Conservation (phyloP, 768 basidiomycete species). For the Mycena latifolia region DNA sequence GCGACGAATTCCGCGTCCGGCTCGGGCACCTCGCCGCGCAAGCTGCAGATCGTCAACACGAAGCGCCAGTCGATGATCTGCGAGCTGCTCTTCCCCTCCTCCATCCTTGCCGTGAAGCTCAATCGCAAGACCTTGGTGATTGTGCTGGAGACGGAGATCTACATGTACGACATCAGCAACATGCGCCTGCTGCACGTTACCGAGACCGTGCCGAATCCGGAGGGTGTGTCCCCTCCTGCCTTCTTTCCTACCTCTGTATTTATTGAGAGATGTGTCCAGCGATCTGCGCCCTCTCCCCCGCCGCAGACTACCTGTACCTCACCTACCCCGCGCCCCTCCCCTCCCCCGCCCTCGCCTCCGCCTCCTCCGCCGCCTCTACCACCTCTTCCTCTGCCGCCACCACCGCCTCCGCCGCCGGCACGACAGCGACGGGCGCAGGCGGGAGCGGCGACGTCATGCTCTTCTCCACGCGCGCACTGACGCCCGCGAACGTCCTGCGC, state of each 20-base stretch:
- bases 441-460: constrained; percentile 87
- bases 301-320: constrained; percentile 92
- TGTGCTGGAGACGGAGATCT: constrained; percentile 96
- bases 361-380: constrained; percentile 53
- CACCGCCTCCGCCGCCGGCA: too few species aligned
- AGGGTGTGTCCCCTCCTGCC: constrained; percentile 68
- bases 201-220: constrained; percentile 95
- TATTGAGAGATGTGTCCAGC: constrained; percentile 59
- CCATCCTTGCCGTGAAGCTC: constrained; percentile 96
- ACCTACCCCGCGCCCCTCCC: constrained; percentile 97
- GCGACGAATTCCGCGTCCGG: too few species aligned
- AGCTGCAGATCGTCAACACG: constrained; percentile 98
- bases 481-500: neutral
- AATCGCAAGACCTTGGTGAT: constrained; percentile 98
- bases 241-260: neutral
- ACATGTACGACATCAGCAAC: constrained; percentile 98
- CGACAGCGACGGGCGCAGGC: constrained; percentile 45
- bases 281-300: constrained; percentile 94
- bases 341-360: constrained; percentile 75
- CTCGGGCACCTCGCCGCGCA: constrained; percentile 79
- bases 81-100: constrained; percentile 97
- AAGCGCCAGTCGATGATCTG: constrained; percentile 99
- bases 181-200: constrained; percentile 98
- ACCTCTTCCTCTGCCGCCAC: too few species aligned
- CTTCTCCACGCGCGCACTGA: constrained; percentile 74